Base-by-base conservation (phyloP, 2,329 filamentous ascomycete species). In the Fusarium penzigii region DNA sequence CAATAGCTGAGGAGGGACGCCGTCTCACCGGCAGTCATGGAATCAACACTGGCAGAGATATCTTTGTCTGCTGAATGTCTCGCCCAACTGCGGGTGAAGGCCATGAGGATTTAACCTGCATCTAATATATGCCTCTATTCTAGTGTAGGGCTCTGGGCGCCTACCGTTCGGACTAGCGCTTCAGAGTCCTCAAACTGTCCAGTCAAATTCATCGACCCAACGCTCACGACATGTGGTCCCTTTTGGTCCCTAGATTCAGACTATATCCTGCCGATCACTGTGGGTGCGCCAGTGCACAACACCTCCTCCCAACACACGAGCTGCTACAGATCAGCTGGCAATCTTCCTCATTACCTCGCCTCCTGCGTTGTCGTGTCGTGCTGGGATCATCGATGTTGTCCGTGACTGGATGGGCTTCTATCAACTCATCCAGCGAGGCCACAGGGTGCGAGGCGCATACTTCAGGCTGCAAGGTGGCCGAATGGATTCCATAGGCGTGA, bases 401-500 rank as follows among this genome's bases (percentile, higher is more conserved):
- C 46, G 17, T 49, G 20, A 54, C 47, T 41, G 54, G 12, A 17
- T 51, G 52, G 45, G 49, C 51, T 9, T 48, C 52, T 29, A 48
- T 46, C 16, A 38, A 42, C 44, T 44, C 42, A 43, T 57, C 51
- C 17, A 46, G 29, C 42, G 51, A 51, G 49, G 46, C 52, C 44
- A 58, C 42, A 34, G 58, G 53, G 43, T 38, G 48, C 2, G 34
- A 46, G 47, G 45, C 53, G 25, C 51, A 52, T 5, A 61, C 65
- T 66, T 90, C 87, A 0, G 87, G 87, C 70, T 91, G 88, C 32
- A 92, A 66, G 1, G 88, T 90, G 5, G 77, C 78, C 12, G 85
- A 88, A 67, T 91, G 86, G 54, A 92, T 84, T 6, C 87, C 88
- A 62, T 90, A 90, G 2, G 82, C 85, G 62, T 89, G 86, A 39